Conservation (phyloP, 768 basidiomycete species). For the Asterophora parasitica region DNA sequence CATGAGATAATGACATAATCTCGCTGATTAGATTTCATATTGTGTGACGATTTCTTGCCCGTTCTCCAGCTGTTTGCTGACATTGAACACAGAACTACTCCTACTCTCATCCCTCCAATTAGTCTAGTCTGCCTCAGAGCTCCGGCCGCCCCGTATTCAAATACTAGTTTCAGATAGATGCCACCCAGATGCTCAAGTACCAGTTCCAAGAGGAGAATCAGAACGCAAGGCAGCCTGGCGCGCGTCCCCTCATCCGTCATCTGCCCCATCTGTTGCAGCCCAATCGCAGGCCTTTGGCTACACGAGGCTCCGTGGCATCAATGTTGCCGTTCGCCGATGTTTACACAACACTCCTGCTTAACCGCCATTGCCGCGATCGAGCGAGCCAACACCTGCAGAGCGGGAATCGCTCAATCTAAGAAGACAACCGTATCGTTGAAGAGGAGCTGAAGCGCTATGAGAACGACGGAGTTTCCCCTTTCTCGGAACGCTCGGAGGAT, state of each 20-base stretch:
- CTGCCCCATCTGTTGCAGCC: not conserved
- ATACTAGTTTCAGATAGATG: not conserved
- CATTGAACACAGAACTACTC: too few relatives aligned
- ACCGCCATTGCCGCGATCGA: not conserved
- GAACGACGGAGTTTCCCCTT: not conserved
- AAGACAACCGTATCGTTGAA: not conserved
- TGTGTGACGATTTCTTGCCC: too few relatives aligned
- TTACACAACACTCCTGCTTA: not conserved
- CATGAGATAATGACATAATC: too few relatives aligned
- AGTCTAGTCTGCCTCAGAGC: too few relatives aligned
- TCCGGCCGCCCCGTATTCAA: not conserved
- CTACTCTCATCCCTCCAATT: too few relatives aligned
- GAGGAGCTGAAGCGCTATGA: constrained; percentile 1
- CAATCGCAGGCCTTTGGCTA: not conserved
- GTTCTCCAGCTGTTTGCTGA: too few relatives aligned
- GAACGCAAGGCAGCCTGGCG: not conserved
- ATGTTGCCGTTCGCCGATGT: not conserved
- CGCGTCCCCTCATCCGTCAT: not conserved
- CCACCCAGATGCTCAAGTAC: constrained; percentile 5
- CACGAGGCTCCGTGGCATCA: constrained; percentile 1
- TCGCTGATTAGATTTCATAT: too few relatives aligned
- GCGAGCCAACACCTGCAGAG: not conserved
- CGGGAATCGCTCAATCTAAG: not conserved
- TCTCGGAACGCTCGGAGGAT: not conserved
- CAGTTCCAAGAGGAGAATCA: not conserved